These are phyloP conservation scores for Pyrus bretschneideri DNA, from an alignment of 306 rosid genomes.

Conservation along the genomic window DNA sequence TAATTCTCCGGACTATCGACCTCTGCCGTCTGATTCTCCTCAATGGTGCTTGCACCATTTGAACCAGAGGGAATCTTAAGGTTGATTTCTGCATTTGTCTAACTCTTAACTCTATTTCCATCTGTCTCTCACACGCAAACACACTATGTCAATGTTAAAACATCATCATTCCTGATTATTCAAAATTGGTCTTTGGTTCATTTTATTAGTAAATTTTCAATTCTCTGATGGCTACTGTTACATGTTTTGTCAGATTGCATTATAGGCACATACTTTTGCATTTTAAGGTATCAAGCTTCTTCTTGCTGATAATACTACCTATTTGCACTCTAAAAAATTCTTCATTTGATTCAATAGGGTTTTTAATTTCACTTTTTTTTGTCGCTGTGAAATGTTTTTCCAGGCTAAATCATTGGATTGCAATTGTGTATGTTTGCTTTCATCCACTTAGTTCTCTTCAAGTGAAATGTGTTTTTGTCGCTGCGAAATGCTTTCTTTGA, in stretches of 20 bases:
- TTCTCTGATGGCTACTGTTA: conserved; percentile 70
- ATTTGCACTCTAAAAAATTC: not conserved
- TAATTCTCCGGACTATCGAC: conserved; percentile 74
- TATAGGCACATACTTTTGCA: conserved; percentile 64
- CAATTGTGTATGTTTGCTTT: no score
- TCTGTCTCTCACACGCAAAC: not conserved
- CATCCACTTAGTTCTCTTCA: no score
- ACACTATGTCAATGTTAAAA: not conserved
- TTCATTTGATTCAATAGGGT: no score
- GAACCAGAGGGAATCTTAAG: conserved; percentile 80
- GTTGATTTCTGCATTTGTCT: conserved; percentile 19
- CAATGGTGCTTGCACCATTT: conserved; percentile 82
- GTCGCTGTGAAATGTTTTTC: no score
- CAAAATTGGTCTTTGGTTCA: conserved; percentile 18
- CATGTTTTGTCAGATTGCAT: conserved; percentile 66
- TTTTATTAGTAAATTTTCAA: conserved; percentile 32
- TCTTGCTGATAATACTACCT: not conserved
- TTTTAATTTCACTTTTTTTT: not conserved
- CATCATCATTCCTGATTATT: not conserved
- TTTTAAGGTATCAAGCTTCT: conserved; percentile 38
- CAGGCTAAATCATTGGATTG: no score
- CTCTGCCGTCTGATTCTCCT: conserved; percentile 63
- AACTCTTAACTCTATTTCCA: not conserved
- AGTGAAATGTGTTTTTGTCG: no score
- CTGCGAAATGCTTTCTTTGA: no score